Base-by-base conservation (phyloP, 2,329 filamentous ascomycete genomes). In the Ophiostoma pallidulum region DNA sequence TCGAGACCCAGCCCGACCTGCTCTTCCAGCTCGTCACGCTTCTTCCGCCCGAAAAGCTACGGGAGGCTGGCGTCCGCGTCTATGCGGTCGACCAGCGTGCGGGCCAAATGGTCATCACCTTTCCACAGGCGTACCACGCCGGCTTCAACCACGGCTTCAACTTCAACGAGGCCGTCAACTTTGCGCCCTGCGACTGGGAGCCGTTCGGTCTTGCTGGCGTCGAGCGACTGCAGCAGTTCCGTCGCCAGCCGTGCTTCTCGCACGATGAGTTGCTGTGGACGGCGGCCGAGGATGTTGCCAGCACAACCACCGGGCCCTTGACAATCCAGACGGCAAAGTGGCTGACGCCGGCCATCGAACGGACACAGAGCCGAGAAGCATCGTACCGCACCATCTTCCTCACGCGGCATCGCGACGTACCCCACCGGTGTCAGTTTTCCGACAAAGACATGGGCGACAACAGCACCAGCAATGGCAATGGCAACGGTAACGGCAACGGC, bases 81-180 rank as follows among this genome's bases (percentile, higher is more conserved):
- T 97, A 88, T 62, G 92, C 92, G 0, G 70, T 96, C n/a, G 92
- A 98, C 61, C 92, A 98, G 63, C 78, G 91, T 56, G 92, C 92
- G 24, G 92, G 92, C 5, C 89, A 98, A 60, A 87, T 98, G 54
- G 90, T 98, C 53, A 82, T 98, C 54, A 98, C 92, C 0, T 98
- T 96, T 58, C 92, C 92, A 0, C 86, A 95, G 62, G 92, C 92
- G 0, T 98, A 97, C 58, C 92, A 98, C 62, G 91, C 92, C 6
- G 92, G 92, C 0, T 98, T 98, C 68, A 98, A 98, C 59, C 92
- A 98, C 58, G 92, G 86, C 0, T 98, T 98, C 71, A 98, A 98
- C 62, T 94, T 96, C 66, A 98, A 98, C 57, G 92, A 98, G 64
- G 92, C 92, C 5, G 92, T 98, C 57, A 98, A 98, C 62, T 98